phyloP scores from a whole-genome alignment of 495 filamentous ascomycete genomes.

The Daldinia caldariorum region DNA sequence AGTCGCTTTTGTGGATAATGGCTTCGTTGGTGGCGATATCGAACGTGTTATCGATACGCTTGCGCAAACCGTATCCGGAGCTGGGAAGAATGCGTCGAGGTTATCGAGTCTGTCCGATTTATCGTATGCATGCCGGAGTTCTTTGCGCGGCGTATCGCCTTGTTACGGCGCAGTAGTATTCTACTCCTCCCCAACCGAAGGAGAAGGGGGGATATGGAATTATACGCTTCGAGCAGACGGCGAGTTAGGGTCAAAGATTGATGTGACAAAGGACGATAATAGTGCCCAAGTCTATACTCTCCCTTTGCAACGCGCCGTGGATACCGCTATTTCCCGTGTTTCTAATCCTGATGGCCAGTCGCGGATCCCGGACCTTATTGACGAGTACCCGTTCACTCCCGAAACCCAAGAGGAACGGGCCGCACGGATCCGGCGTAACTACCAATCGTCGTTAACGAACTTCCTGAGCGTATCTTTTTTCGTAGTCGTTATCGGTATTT shows the following conservation, averaged over 20 bases:
- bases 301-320: conserved; percentile 80
- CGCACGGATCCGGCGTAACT: conserved; percentile 68
- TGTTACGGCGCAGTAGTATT: conserved; percentile 85
- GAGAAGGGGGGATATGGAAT: conserved; percentile 75
- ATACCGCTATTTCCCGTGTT: conserved; percentile 70
- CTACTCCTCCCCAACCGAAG: conserved; percentile 74
- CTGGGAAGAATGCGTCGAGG: conserved; percentile 66
- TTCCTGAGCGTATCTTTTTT: conserved; percentile 75
- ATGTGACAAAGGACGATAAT: conserved; percentile 67
- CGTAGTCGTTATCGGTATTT: conserved; percentile 72
- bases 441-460: conserved; percentile 74
- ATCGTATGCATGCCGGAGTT: conserved; percentile 68
- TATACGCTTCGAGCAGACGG: conserved; percentile 82
- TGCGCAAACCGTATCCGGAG: conserved; percentile 57
- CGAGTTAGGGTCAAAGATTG: conserved; percentile 64
- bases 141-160: conserved; percentile 72
- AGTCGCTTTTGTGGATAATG: conserved; percentile 84
- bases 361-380: conserved; percentile 57
- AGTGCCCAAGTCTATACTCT: conserved; percentile 77
- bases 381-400: conserved; percentile 78
- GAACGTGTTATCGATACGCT: conserved; percentile 73
- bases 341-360: conserved; percentile 53
- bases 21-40: conserved; percentile 74
- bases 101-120: conserved; percentile 64
- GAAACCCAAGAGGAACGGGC: conserved; percentile 70